Evolutionary conservation across 1,284 basidiomycete genomes (phyloP), one percentile per base, ranked within the genome.

Genomic region (Lignosus rhinocerotis): DNA sequence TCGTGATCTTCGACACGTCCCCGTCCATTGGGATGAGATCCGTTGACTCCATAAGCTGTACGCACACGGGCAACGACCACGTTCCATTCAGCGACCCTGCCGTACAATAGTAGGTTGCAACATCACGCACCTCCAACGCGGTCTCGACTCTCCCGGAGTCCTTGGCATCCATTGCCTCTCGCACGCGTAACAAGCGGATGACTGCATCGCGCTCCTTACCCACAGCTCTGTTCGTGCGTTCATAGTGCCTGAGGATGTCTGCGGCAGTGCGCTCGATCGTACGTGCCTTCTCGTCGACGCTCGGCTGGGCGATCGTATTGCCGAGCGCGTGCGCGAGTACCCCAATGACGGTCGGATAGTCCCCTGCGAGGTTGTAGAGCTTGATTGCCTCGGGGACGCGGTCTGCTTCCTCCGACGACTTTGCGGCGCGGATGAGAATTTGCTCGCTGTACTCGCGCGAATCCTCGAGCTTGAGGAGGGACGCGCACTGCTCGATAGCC

Each of bases 351-450:
- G 90, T 93, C 51, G 87, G 79, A 72, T 96, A 95, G 63, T 97
- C 93, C 39, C 93, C 92, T 0, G 96, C 94, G 38, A 98, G 86
- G 75, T 98, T 96, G 78, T 94, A 98, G 47, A 99, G 78, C 72
- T 96, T 91, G 75, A 99, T 95, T 1, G 95, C 94, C 72, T 98
- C 94, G 6, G 89, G 83, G 44, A 92, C 87, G 32, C 92, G 89
- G 67, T 90, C 88, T 65, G 88, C 90, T 63, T 87, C 86, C 73
- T 82, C 90, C 57, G 80, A 89, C 67, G 92, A 81, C 52, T 83
- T 80, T 1, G 95, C 93, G 0, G 94, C 92, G 11, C 87, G 85
- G 59, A 88, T 78, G 54, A 98, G 90, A 58, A 98, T 93, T 41
- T 91, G 82, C 36, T 86, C 84, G 55, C 96, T 87, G 78, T 92